Conservation (phyloP, 495 filamentous ascomycete species). For the Aspergillus bridgeri region DNA sequence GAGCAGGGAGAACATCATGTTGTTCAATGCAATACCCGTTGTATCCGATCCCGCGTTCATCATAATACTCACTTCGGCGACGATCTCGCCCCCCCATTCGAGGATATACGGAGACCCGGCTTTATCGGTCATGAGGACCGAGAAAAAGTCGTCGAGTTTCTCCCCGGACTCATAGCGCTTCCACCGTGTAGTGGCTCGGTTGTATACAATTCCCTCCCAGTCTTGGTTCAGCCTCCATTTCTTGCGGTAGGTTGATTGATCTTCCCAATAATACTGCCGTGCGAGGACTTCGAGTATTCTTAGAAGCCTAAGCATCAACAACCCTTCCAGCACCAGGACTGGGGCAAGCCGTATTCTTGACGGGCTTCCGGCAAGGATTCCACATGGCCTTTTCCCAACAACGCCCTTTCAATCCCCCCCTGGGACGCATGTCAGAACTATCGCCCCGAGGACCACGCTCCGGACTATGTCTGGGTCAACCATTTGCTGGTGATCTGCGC, state of each 20-base stretch:
- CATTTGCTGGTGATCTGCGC: conserved; percentile 21
- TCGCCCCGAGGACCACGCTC: conserved; percentile 13
- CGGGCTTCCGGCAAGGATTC: conserved; percentile 33
- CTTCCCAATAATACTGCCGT: conserved; percentile 16
- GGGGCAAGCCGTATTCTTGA: conserved; percentile 25
- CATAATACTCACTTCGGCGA: conserved; percentile 28
- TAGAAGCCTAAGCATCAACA: conserved; percentile 16
- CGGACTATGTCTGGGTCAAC: conserved; percentile 24
- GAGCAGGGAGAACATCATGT: conserved; percentile 50
- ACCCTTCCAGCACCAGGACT: conserved; percentile 14
- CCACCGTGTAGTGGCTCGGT: conserved; percentile 27
- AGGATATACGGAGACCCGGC: conserved; percentile 26
- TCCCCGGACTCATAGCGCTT: conserved; percentile 39
- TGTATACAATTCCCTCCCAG: conserved; percentile 33
- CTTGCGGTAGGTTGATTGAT: conserved; percentile 13
- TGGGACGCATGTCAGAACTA: conserved; percentile 12
- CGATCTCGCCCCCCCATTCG: conserved; percentile 23
- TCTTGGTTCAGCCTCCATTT: conserved; percentile 17
- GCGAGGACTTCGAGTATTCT: conserved; percentile 21
- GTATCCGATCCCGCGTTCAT: conserved; percentile 54
- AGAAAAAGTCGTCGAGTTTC: conserved; percentile 52
- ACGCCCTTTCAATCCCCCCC: conserved; percentile 18
- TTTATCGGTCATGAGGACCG: conserved; percentile 47
- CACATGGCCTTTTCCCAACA: conserved; percentile 31
- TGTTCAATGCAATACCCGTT: conserved; percentile 46